Evolutionary conservation across 768 basidiomycete genomes (phyloP).

Genomic region (Rhodotorula taiwanensis): DNA sequence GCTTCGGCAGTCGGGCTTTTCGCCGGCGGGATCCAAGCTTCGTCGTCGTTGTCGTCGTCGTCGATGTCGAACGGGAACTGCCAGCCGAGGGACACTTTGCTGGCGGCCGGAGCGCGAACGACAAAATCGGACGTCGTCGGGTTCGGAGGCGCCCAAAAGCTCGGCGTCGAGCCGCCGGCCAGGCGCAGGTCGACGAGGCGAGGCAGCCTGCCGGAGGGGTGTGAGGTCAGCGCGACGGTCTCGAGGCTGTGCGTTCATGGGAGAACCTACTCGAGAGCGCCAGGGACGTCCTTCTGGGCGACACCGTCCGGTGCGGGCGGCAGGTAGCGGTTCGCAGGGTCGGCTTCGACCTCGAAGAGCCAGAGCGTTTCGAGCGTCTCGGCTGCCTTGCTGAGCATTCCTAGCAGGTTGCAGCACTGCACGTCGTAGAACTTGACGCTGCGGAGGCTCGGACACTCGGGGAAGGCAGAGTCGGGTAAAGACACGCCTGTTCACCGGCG

Average conservation of each 20-base stretch:
- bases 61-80: not conserved
- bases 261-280: slow-evolving; percentile 8
- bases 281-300: slow-evolving; percentile 8
- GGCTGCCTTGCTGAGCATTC: slow-evolving; percentile 8
- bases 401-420: slow-evolving; percentile 10
- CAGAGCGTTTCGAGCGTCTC: slow-evolving; percentile 1
- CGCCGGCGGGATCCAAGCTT: not conserved
- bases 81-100: not conserved
- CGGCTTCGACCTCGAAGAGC: not conserved
- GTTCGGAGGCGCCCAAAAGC: slow-evolving; percentile 12
- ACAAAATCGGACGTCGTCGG: slow-evolving; percentile 4
- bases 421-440: slow-evolving; percentile 3
- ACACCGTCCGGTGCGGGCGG: not conserved
- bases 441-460: not conserved
- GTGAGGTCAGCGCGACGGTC: not conserved
- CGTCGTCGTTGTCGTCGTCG: not conserved
- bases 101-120: slow-evolving; percentile 3
- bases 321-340: slow-evolving; percentile 1
- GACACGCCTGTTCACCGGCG: not conserved
- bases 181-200: not conserved
- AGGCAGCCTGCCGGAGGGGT: not conserved
- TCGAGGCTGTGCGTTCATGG: too few relatives aligned
- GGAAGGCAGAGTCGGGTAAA: slow-evolving; percentile 8
- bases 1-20: not conserved
- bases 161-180: slow-evolving; percentile 4